A percentile compares a stretch with the other conserved stretches of the same genome.
phyloP scores from a whole-genome alignment of 306 rosid species.

The Cucurbita argyrosperma region DNA sequence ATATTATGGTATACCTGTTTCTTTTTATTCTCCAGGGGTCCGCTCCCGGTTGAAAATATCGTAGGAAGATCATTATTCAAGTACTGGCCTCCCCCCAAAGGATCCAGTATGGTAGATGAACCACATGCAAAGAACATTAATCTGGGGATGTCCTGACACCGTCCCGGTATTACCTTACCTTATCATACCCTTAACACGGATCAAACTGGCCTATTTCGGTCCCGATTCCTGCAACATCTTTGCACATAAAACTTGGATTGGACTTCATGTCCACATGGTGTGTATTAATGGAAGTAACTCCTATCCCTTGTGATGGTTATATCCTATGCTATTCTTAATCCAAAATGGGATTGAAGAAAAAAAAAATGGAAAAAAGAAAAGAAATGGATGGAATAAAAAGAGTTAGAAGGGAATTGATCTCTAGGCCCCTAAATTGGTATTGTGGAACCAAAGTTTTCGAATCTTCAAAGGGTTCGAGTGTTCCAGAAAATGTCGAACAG shows the following conservation, averaged over 20 bases:
- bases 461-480: not conserved
- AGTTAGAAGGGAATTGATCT: not conserved
- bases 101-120: constrained; percentile 23
- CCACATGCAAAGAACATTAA: constrained; percentile 14
- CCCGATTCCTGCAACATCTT: not conserved
- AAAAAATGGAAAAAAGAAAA: not conserved
- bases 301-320: not conserved
- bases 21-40: constrained; percentile 55
- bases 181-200: not conserved
- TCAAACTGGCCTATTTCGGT: not conserved
- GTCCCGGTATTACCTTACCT: not conserved
- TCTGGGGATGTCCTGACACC: constrained; percentile 48
- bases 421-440: not conserved
- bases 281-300: constrained; percentile 2
- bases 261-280: not conserved
- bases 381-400: not conserved
- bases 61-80: constrained; percentile 80
- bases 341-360: not conserved
- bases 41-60: constrained; percentile 73
- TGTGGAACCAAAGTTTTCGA: not conserved
- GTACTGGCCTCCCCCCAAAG: constrained; percentile 90
- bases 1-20: not conserved
- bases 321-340: not conserved
- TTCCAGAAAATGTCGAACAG: not conserved
- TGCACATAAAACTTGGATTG: not conserved